These are phyloP conservation scores for Rubia peregrina DNA, from an alignment of 305 asterid species.

Conservation along the genomic window DNA sequence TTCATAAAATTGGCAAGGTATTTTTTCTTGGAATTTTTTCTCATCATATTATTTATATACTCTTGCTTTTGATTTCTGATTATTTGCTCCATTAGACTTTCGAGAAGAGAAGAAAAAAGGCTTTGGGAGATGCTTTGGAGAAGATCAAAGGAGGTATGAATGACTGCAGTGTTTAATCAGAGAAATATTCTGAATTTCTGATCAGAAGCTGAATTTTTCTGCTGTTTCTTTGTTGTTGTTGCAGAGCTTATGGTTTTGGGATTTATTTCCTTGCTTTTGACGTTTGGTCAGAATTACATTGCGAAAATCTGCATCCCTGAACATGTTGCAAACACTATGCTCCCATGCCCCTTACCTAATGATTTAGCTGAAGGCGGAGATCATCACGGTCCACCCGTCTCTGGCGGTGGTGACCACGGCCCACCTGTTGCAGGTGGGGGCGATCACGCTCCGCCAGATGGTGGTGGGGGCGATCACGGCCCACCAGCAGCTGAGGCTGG, in stretches of 20 bases:
- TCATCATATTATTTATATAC: background rate
- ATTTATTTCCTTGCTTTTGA: conserved; percentile 56
- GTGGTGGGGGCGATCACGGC: background rate
- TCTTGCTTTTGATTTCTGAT: background rate
- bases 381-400: background rate
- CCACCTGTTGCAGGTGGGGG: background rate
- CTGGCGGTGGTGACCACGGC: background rate
- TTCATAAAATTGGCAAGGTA: conserved; percentile 42
- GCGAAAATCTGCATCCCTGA: conserved; percentile 44
- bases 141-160: conserved; percentile 78
- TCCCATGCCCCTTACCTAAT: conserved; percentile 40
- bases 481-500: background rate
- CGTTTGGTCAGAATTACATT: conserved; percentile 59
- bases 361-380: background rate
- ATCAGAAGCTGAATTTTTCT: background rate
- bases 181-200: background rate
- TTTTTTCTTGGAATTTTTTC: background rate
- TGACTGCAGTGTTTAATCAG: background rate
- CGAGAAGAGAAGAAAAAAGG: conserved; percentile 45
- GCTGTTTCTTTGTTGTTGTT: background rate
- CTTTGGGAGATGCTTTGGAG: conserved; percentile 88
- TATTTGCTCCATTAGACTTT: conserved; percentile 46
- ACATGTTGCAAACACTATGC: conserved; percentile 44
- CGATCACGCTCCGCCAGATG: background rate
- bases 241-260: conserved; percentile 84